Evolutionary conservation across 805 yeast genomes (phyloP).

Genomic region (Teunomyces pallodes): DNA sequence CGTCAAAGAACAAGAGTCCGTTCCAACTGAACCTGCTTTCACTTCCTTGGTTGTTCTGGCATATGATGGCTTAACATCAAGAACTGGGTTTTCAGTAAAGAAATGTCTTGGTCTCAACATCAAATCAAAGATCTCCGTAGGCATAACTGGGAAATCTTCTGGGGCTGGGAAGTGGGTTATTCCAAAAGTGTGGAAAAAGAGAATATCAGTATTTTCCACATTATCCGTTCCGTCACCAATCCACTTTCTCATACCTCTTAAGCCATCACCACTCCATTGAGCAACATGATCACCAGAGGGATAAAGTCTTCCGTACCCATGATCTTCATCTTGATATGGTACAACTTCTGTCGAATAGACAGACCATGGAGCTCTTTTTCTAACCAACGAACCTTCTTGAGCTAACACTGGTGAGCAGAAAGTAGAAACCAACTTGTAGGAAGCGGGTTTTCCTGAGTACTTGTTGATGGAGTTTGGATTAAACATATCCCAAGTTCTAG

Average conservation of each 20-base stretch:
- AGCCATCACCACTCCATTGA: slow-evolving; percentile 70
- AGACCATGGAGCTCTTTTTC: slow-evolving; percentile 85
- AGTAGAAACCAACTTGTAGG: slow-evolving; percentile 73
- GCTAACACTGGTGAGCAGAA: slow-evolving; percentile 75
- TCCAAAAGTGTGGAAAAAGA: slow-evolving; percentile 80
- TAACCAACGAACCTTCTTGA: slow-evolving; percentile 67
- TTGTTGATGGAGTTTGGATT: slow-evolving; percentile 67
- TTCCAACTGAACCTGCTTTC: slow-evolving; percentile 34
- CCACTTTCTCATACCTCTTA: slow-evolving; percentile 67
- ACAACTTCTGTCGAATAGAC: slow-evolving; percentile 63
- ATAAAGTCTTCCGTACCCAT: slow-evolving; percentile 58
- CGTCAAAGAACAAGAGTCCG: slow-evolving; percentile 33
- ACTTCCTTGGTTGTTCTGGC: slow-evolving; percentile 43
- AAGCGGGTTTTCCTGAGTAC: slow-evolving; percentile 71
- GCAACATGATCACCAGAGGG: slow-evolving; percentile 82
- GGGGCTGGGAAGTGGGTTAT: slow-evolving; percentile 86
- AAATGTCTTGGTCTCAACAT: slow-evolving; percentile 77
- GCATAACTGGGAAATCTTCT: slow-evolving; percentile 89
- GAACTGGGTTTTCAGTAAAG: slow-evolving; percentile 73
- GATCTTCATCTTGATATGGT: slow-evolving; percentile 58
- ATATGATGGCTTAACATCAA: slow-evolving; percentile 68
- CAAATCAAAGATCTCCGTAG: slow-evolving; percentile 76
- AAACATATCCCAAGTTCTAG: slow-evolving; percentile 75
- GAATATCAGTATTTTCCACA: slow-evolving; percentile 66
- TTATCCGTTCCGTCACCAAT: slow-evolving; percentile 57